Evolutionary conservation across 2,329 filamentous ascomycete genomes (phyloP).

Genomic region (Monilinia laxa): DNA sequence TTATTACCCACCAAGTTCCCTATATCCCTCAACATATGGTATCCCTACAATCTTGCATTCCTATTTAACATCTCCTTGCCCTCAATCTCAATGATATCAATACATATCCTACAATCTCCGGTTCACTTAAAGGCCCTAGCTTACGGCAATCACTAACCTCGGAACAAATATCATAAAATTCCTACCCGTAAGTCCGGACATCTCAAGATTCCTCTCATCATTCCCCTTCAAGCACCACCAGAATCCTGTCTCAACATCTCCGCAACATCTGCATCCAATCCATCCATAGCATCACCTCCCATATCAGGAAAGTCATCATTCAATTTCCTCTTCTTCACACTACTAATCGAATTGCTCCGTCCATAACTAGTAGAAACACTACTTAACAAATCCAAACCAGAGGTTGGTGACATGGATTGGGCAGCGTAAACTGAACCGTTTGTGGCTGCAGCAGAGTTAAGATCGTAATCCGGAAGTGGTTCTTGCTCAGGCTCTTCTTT

Average conservation of each 20-base stretch:
- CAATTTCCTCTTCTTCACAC: slow-evolving; percentile 50
- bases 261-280: slow-evolving; percentile 60
- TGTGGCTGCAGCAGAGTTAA: slow-evolving; percentile 38
- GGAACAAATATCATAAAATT: background rate
- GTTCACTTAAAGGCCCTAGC: background rate
- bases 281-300: slow-evolving; percentile 52
- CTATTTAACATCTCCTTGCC: background rate
- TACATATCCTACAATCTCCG: slow-evolving; percentile 12
- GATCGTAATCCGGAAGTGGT: slow-evolving; percentile 41
- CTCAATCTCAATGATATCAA: background rate
- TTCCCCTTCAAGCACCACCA: slow-evolving; percentile 6
- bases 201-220: too few species aligned
- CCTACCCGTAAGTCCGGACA: background rate
- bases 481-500: slow-evolving; percentile 37
- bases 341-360: slow-evolving; percentile 35
- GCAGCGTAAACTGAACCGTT: slow-evolving; percentile 23
- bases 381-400: slow-evolving; percentile 43
- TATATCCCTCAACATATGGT: background rate
- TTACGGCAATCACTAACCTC: background rate
- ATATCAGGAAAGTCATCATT: slow-evolving; percentile 49
- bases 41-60: slow-evolving; percentile 4
- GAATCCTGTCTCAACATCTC: slow-evolving; percentile 50
- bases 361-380: slow-evolving; percentile 42
- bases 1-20: background rate
- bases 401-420: slow-evolving; percentile 32